These are phyloP conservation scores for Aspergillus homomorphus DNA, from an alignment of 495 filamentous ascomycete genomes.

Conservation along the genomic window DNA sequence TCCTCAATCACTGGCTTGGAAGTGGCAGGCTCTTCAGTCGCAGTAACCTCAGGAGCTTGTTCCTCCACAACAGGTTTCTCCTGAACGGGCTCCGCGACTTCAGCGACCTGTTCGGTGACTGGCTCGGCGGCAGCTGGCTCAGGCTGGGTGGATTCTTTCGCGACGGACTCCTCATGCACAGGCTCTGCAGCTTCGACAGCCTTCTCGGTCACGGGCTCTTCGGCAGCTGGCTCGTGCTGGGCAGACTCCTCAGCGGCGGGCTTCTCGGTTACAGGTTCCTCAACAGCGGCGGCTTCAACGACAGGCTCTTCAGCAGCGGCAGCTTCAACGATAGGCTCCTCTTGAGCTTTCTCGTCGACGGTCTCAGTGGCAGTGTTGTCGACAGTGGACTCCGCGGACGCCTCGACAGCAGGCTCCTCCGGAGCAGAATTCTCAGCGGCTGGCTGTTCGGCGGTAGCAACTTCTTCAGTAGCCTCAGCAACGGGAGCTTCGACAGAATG, in stretches of 20 bases:
- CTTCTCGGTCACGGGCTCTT: slow-evolving; percentile 13
- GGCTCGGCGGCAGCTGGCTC: slow-evolving; percentile 6
- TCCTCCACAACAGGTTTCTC: slow-evolving; percentile 7
- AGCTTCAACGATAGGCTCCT: slow-evolving; percentile 5
- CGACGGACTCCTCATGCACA: background rate
- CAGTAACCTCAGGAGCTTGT: slow-evolving; percentile 10
- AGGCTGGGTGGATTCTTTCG: background rate
- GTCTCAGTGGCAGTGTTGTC: background rate
- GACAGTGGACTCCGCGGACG: slow-evolving; percentile 3
- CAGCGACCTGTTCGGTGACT: background rate
- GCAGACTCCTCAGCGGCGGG: background rate
- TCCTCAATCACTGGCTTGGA: slow-evolving; percentile 8
- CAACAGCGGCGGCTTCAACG: slow-evolving; percentile 4
- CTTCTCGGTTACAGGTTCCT: slow-evolving; percentile 4
- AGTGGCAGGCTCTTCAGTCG: slow-evolving; percentile 8
- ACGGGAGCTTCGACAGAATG: slow-evolving; percentile 8
- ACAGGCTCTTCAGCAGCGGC: slow-evolving; percentile 6
- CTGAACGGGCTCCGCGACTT: background rate
- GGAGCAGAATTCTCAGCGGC: slow-evolving; percentile 2
- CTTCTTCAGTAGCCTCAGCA: slow-evolving; percentile 12
- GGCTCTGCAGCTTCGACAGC: slow-evolving; percentile 6
- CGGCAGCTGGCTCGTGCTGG: background rate
- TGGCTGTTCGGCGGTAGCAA: background rate
- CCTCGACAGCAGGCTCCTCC: slow-evolving; percentile 4
- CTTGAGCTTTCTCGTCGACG: background rate